Conservation (phyloP, 208 protist genomes). For the Trypanosoma rangeli region DNA sequence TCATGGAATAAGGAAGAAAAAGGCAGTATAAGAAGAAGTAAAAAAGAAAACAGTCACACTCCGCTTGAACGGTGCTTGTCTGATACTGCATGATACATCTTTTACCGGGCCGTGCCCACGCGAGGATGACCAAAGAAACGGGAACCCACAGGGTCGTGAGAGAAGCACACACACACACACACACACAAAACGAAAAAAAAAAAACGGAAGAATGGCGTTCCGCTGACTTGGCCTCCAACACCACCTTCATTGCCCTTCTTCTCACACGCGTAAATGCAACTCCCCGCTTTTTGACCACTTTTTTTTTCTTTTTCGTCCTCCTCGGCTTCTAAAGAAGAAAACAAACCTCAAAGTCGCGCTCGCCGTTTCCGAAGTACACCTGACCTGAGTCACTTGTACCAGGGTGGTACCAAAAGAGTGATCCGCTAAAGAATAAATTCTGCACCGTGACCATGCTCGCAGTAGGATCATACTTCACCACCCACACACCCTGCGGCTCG, state of each 20-base stretch:
- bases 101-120: not conserved
- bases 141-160: slow-evolving; percentile 1
- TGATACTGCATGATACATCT: slow-evolving; percentile 9
- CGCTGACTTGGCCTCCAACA: not conserved
- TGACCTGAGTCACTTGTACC: slow-evolving; percentile 76
- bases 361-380: slow-evolving; percentile 84
- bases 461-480: slow-evolving; percentile 83
- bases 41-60: slow-evolving; percentile 15
- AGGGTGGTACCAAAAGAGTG: slow-evolving; percentile 87
- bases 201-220: not conserved
- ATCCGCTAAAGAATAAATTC: slow-evolving; percentile 84
- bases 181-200: not conserved
- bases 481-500: slow-evolving; percentile 83
- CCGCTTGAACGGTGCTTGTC: not conserved
- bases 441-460: slow-evolving; percentile 77
- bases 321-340: slow-evolving; percentile 58
- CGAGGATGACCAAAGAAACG: not conserved
- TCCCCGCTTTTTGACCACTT: not conserved
- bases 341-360: slow-evolving; percentile 86
- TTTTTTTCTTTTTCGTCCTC: slow-evolving; percentile 2
- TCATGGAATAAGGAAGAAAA: slow-evolving; percentile 4
- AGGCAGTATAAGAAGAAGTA: not conserved
- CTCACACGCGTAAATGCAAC: not conserved
- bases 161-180: slow-evolving; percentile 2
- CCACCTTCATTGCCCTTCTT: not conserved